Evolutionary conservation across 2,329 filamentous ascomycete species (phyloP).

Genomic region (Claviceps digitariae): DNA sequence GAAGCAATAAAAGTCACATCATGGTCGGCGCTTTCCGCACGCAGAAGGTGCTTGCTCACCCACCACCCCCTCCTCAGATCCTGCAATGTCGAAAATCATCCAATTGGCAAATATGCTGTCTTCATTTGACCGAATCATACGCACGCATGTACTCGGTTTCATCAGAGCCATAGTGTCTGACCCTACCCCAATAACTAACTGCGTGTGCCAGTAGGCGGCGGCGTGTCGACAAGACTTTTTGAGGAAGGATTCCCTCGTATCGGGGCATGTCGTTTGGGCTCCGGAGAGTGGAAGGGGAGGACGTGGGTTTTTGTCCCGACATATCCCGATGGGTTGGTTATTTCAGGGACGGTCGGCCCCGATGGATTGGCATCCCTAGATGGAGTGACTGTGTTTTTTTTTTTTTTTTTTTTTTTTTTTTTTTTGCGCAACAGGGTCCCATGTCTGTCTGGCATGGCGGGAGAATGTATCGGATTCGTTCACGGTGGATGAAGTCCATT

Average conservation of each 20-base stretch:
- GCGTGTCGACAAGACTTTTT: background rate
- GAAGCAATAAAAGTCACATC: background rate
- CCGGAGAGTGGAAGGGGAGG: background rate
- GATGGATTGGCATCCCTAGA: background rate
- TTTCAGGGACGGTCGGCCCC: background rate
- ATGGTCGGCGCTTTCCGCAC: background rate
- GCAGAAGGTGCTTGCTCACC: background rate
- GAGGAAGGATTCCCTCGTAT: background rate
- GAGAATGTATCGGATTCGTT: background rate
- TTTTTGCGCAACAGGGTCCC: background rate
- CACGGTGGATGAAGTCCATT: background rate
- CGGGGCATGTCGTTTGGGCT: background rate
- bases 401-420: background rate
- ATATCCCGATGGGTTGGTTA: background rate
- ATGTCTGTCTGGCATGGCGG: background rate
- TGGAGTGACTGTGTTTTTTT: background rate
- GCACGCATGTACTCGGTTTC: background rate
- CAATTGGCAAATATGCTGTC: background rate
- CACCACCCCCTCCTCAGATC: background rate
- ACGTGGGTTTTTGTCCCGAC: background rate
- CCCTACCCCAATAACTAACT: background rate
- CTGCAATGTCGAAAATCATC: background rate
- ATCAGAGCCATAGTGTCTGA: background rate
- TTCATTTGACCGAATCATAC: background rate
- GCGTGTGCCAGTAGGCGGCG: background rate